phyloP scores from a whole-genome alignment of 768 basidiomycete species.

The Pulveroboletus frians region DNA sequence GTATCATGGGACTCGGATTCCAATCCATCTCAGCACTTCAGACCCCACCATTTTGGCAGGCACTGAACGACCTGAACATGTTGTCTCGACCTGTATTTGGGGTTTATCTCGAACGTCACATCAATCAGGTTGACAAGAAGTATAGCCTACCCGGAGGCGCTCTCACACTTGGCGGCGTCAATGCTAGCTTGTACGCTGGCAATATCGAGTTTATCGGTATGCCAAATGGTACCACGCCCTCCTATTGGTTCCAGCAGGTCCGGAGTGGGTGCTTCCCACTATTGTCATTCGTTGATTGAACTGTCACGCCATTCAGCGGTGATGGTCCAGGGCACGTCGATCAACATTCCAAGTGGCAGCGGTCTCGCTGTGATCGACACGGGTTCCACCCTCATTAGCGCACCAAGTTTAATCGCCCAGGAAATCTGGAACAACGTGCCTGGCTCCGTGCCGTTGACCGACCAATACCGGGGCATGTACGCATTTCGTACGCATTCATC shows the following conservation, averaged over 20 bases:
- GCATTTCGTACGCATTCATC: constrained; percentile 55
- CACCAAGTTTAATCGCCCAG: constrained; percentile 55
- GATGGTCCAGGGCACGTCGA: constrained; percentile 49
- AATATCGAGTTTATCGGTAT: constrained; percentile 60
- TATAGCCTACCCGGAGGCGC: constrained; percentile 51
- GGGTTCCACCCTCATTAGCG: constrained; percentile 88
- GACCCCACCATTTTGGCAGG: constrained; percentile 60
- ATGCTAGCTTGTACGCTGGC: constrained; percentile 53
- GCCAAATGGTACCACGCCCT: constrained; percentile 33
- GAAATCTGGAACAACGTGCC: constrained; percentile 62
- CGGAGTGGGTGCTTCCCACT: constrained; percentile 37
- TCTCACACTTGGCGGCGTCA: constrained; percentile 65
- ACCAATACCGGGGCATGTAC: constrained; percentile 59
- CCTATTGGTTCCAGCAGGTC: constrained; percentile 53
- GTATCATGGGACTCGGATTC: constrained; percentile 73
- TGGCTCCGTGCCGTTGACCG: constrained; percentile 42
- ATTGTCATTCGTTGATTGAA: not conserved
- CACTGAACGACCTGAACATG: constrained; percentile 37
- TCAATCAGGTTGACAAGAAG: constrained; percentile 26
- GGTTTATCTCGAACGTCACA: constrained; percentile 57
- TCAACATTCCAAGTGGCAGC: constrained; percentile 39
- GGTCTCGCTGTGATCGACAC: constrained; percentile 78
- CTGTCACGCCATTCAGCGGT: constrained; percentile 36
- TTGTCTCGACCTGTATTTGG: constrained; percentile 49
- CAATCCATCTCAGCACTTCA: constrained; percentile 47